phyloP scores from a whole-genome alignment of 805 yeast species.

The Metschnikowia rubicola region DNA sequence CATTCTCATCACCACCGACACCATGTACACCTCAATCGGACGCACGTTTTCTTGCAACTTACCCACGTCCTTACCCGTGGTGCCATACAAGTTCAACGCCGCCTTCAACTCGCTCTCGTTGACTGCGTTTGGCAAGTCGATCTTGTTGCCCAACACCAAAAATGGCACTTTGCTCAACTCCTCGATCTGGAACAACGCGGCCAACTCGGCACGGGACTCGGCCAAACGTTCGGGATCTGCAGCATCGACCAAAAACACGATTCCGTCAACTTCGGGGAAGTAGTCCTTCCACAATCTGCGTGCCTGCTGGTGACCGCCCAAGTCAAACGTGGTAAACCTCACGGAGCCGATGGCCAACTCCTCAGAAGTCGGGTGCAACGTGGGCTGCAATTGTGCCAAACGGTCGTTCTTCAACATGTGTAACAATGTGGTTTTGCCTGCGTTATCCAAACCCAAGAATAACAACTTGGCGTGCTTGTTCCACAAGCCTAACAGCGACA shows the following conservation, averaged over 20 bases:
- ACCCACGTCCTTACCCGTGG: conserved; percentile 80
- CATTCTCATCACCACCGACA: conserved; percentile 96
- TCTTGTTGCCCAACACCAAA: conserved; percentile 92
- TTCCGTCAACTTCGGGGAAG: conserved; percentile 98
- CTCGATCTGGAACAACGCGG: conserved; percentile 87
- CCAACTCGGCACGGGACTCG: conserved; percentile 93
- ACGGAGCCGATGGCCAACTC: conserved; percentile 96
- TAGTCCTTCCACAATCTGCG: conserved; percentile 99
- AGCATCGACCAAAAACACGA: conserved; percentile 93
- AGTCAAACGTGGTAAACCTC: conserved; percentile 94
- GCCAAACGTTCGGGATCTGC: conserved; percentile 95
- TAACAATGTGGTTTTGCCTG: conserved; percentile 45
- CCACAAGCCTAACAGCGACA: conserved; percentile 46
- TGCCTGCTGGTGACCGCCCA: conserved; percentile 98
- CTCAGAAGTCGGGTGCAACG: conserved; percentile 97
- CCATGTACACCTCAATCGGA: conserved; percentile 96
- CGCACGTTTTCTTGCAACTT: conserved; percentile 69
- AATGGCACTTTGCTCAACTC: conserved; percentile 89
- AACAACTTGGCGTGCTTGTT: conserved; percentile 47
- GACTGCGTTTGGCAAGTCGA: conserved; percentile 91
- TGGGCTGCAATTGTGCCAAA: conserved; percentile 95
- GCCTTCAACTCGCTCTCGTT: conserved; percentile 91
- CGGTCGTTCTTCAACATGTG: conserved; percentile 78
- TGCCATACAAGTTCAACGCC: conserved; percentile 79
- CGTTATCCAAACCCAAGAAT: conserved; percentile 46